Evolutionary conservation across 306 rosid species (phyloP).

Genomic region (Leucaena leucocephala): DNA sequence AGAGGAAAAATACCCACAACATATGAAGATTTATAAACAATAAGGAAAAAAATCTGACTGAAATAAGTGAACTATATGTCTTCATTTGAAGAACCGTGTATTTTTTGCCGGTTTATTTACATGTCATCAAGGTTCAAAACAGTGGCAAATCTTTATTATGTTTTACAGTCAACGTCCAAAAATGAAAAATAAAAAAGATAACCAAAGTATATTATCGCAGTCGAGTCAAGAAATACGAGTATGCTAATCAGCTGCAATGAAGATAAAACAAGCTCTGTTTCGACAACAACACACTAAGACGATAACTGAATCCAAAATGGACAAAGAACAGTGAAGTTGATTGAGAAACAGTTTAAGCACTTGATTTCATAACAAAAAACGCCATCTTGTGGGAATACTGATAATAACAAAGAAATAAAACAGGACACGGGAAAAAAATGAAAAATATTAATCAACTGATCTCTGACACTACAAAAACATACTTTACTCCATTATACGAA

Average conservation of each 20-base stretch:
- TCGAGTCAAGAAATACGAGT: not conserved
- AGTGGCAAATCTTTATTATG: not conserved
- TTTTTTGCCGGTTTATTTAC: not conserved
- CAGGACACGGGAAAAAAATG: not conserved
- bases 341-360: not conserved
- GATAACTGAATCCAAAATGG: not conserved
- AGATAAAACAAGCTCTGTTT: not conserved
- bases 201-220: not conserved
- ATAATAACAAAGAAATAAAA: not conserved
- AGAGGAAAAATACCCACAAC: not conserved
- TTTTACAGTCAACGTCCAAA: not conserved
- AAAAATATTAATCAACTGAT: not conserved
- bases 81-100: not conserved
- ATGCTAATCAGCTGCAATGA: not conserved
- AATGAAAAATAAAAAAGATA: not conserved
- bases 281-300: not conserved
- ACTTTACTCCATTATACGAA: not conserved
- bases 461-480: not conserved
- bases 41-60: not conserved
- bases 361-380: not conserved
- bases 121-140: not conserved
- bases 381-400: not conserved
- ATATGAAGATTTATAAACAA: not conserved
- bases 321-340: not conserved
- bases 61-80: not conserved